These are phyloP conservation scores for Corymbia citriodora DNA, from an alignment of 441 rosid species.

Conservation along the genomic window DNA sequence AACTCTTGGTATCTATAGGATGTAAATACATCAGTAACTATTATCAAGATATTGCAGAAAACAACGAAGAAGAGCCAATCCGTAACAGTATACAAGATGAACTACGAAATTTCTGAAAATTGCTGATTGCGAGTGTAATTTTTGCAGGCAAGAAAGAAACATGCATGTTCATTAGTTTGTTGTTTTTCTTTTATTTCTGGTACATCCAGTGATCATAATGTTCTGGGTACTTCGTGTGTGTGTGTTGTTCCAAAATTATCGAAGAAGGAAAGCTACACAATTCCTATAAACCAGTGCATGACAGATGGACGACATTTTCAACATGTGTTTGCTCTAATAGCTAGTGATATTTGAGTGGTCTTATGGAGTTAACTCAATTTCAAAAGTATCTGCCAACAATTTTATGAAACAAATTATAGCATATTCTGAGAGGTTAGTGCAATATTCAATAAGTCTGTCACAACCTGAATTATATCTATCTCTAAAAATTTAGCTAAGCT, in stretches of 20 bases:
- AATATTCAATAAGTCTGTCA: neutral
- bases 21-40: neutral
- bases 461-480: neutral
- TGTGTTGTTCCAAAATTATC: neutral
- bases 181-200: neutral
- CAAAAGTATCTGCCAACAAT: neutral
- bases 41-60: neutral
- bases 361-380: neutral
- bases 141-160: neutral
- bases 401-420: neutral
- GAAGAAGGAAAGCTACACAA: neutral
- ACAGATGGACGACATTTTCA: neutral
- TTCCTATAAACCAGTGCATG: neutral
- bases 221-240: neutral
- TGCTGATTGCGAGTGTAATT: neutral
- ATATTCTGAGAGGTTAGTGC: neutral
- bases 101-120: neutral
- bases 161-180: neutral
- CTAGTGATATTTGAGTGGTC: neutral
- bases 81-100: neutral
- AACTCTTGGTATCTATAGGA: neutral
- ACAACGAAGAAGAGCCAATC: neutral
- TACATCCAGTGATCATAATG: neutral
- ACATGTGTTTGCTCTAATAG: neutral
- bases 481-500: neutral